A percentile compares a stretch with the other conserved stretches of the same genome.
phyloP scores from a whole-genome alignment of 2,329 filamentous ascomycete species.

The Ceratocystis ficicola region DNA sequence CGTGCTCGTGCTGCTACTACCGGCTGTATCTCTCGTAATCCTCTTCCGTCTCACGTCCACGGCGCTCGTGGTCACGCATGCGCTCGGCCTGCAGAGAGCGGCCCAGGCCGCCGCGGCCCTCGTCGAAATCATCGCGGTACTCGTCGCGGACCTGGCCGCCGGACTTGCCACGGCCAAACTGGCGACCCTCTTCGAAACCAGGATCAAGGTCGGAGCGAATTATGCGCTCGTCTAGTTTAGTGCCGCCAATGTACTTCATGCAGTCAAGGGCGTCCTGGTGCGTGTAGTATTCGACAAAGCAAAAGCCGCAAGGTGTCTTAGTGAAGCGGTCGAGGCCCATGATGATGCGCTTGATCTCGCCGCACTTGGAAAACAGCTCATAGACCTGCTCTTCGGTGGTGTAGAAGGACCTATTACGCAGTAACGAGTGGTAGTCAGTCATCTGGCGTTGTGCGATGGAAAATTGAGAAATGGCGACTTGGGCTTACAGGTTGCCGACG shows the following conservation, averaged over 20 bases:
- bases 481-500: constrained; percentile 73
- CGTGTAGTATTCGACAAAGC: constrained; percentile 98
- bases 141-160: constrained; percentile 96
- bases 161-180: constrained; percentile 91
- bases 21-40: constrained; percentile 30
- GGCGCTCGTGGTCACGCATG: constrained; percentile 30
- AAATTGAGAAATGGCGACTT: background rate
- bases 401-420: constrained; percentile 64
- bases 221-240: constrained; percentile 92
- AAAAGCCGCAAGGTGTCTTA: constrained; percentile 98
- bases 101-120: constrained; percentile 81
- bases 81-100: constrained; percentile 54
- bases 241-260: constrained; percentile 96
- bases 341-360: constrained; percentile 93
- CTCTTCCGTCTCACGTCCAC: constrained; percentile 27
- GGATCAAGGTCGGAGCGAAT: constrained; percentile 93
- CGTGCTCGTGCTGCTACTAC: background rate
- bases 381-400: constrained; percentile 99
- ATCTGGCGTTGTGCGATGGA: background rate
- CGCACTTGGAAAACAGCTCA: constrained; percentile 89
- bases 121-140: constrained; percentile 93
- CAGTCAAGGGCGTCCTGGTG: constrained; percentile 95
- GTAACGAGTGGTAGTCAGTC: constrained; percentile 18
- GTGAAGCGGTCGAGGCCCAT: constrained; percentile 96
- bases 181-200: constrained; percentile 87